A percentile compares a stretch with the other conserved stretches of the same genome.
Evolutionary conservation across 306 rosid genomes (phyloP).

Genomic region (Quillaja saponaria): DNA sequence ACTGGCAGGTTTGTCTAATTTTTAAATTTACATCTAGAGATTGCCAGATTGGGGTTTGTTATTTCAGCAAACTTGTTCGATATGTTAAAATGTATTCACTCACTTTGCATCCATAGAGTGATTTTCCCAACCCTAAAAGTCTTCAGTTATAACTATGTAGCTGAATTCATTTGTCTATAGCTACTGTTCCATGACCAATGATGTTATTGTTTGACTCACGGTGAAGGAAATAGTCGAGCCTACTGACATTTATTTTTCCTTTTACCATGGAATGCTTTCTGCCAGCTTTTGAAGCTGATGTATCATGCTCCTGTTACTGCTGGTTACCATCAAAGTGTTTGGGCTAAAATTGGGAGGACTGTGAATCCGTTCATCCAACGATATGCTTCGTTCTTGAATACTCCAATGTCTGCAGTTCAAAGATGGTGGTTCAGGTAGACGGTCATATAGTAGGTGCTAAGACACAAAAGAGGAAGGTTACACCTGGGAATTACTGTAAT

Average conservation of each 20-base stretch:
- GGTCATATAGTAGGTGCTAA: conserved; percentile 5
- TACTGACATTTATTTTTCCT: neutral
- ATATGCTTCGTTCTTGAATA: conserved; percentile 62
- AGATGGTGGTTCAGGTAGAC: conserved; percentile 94
- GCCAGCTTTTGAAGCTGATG: conserved; percentile 91
- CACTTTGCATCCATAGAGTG: too few relatives aligned
- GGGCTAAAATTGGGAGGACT: conserved; percentile 71
- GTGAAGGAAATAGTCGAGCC: too few relatives aligned
- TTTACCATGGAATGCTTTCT: conserved; percentile 7
- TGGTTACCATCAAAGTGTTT: conserved; percentile 76
- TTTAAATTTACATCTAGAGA: conserved; percentile 7
- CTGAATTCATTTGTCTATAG: too few relatives aligned
- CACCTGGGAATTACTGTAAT: conserved; percentile 1
- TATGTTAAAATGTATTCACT: too few relatives aligned
- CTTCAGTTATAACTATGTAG: too few relatives aligned
- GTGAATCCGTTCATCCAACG: conserved; percentile 62
- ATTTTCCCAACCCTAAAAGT: too few relatives aligned
- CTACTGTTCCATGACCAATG: too few relatives aligned
- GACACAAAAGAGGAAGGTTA: neutral
- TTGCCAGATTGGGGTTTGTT: neutral
- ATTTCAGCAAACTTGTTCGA: too few relatives aligned
- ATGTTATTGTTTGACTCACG: too few relatives aligned
- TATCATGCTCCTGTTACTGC: conserved; percentile 84
- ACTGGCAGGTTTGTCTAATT: conserved; percentile 83
- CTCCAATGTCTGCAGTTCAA: conserved; percentile 73